Conservation (phyloP, 164 flowering plant genomes). For the Stephania yunnanensis region DNA sequence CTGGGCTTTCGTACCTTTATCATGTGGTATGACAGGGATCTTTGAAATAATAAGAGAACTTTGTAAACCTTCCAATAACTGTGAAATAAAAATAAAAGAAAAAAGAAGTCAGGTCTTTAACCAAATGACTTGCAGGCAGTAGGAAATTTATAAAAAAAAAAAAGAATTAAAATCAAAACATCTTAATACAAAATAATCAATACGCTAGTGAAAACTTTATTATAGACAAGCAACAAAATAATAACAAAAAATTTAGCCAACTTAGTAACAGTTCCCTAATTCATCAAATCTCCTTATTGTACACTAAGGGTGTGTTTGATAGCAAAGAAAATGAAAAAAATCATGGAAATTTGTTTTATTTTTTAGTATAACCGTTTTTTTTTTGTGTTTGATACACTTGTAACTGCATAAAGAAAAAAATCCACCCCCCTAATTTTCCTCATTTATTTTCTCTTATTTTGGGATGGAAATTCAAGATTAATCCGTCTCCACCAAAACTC, state of each 20-base stretch:
- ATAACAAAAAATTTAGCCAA: neutral
- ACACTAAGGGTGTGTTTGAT: neutral
- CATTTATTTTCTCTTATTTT: no score
- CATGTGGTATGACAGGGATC: conserved; percentile 27
- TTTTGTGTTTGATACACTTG: no score
- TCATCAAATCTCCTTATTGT: neutral
- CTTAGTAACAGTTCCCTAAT: no score
- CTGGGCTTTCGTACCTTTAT: conserved; percentile 22
- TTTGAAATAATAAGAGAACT: conserved; percentile 28
- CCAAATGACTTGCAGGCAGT: neutral
- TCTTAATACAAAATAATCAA: no score
- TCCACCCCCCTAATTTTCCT: no score
- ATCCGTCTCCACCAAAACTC: no score
- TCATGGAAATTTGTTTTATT: no score
- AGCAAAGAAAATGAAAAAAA: no score
- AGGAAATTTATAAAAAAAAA: neutral
- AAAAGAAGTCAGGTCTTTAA: neutral
- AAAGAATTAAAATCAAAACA: neutral
- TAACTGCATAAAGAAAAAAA: no score
- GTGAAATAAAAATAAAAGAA: conserved; percentile 10
- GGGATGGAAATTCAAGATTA: neutral
- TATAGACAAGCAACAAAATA: neutral
- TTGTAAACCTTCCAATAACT: conserved; percentile 36
- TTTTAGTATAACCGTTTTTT: no score
- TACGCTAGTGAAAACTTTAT: neutral